Percentiles rank a stretch among this genome's conserved stretches.
phyloP scores from a whole-genome alignment of 129 eudicot species.

The Chrysanthemum lavandulifolium region DNA sequence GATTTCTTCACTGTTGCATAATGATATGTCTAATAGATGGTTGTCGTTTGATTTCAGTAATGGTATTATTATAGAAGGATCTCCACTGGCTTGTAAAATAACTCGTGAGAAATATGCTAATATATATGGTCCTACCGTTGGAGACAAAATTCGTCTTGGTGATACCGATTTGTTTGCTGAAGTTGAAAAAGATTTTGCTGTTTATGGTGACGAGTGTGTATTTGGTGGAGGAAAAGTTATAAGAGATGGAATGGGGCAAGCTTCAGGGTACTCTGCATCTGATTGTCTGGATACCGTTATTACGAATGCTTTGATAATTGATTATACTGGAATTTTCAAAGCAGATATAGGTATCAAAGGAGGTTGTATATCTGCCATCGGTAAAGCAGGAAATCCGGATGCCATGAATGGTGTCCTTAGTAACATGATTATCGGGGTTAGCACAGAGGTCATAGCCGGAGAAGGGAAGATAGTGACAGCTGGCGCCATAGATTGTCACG shows the following conservation, averaged over 20 bases:
- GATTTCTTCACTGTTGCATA: conserved; percentile 6
- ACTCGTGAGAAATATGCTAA: conserved; percentile 84
- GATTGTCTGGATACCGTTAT: conserved; percentile 83
- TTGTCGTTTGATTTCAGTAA: conserved; percentile 46
- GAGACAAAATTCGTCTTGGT: conserved; percentile 96
- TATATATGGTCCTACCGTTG: conserved; percentile 91
- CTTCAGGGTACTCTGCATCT: conserved; percentile 54
- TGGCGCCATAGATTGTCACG: conserved; percentile 96
- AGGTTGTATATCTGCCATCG: conserved; percentile 66
- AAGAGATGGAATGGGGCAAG: conserved; percentile 99
- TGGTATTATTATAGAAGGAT: conserved; percentile 60
- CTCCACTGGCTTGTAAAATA: conserved; percentile 39
- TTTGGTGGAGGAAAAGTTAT: conserved; percentile 99
- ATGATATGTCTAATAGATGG: conserved; percentile 12
- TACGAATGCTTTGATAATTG: conserved; percentile 87
- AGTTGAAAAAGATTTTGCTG: conserved; percentile 77
- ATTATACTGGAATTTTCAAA: conserved; percentile 84
- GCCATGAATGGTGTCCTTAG: conserved; percentile 60
- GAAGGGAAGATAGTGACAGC: conserved; percentile 96
- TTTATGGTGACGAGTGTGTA: conserved; percentile 94
- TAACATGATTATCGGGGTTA: conserved; percentile 79
- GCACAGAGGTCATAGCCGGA: conserved; percentile 96
- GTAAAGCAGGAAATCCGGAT: conserved; percentile 97
- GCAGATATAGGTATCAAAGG: conserved; percentile 91
- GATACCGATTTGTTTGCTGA: conserved; percentile 92